Evolutionary conservation across 495 filamentous ascomycete genomes (phyloP), one percentile per base, ranked within the genome.

Genomic region (Friedmanniomyces simplex): DNA sequence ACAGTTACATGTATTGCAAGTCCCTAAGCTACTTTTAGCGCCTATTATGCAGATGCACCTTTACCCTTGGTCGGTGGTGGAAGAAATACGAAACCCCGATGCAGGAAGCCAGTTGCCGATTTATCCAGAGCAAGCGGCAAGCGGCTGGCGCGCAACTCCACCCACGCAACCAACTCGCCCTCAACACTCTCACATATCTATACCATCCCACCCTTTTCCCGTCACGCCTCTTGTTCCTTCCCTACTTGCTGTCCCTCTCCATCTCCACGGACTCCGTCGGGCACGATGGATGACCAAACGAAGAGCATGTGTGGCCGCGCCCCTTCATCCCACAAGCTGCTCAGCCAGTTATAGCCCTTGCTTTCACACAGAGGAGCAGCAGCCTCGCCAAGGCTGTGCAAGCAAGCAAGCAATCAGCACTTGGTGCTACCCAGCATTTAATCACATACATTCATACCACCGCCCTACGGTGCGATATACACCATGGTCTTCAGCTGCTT

Each of bases 401-500:
- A 37, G 50, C 5, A 52, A 21, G n/a, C n/a, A 5, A 52, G 34
- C 50, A 11, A 20, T 24, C 25, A 6, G 4, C 18, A 7, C 21
- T 37, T 13, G 16, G 2, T 43, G n/a, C 10, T 32, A 45, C 22
- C 52, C 48, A 46, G 16, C 10, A 30, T 25, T 30, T 11, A 24
- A 49, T 25, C 18, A 16, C 39, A 3, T 43, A 55, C 53, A 55
- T 22, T 46, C 25, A 7, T 6, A 12, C 39, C 22, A 47, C 14
- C 18, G 4, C 14, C 18, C 4, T n/a, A 43, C n/a, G n/a, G n/a
- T n/a, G n/a, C n/a, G 5, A 43, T 13, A 3, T 3, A 43, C 30
- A 52, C 36, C 25, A 60, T 60, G 58, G 39, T 14, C 24, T 28
- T 60, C 42, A 60, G 49, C 59, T 62, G 59, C 43, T 62, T 62